Percentiles rank a stretch among this genome's conserved stretches.
phyloP scores from a whole-genome alignment of 1,139 yeast genomes.

The Yamadazyma friedrichii region DNA sequence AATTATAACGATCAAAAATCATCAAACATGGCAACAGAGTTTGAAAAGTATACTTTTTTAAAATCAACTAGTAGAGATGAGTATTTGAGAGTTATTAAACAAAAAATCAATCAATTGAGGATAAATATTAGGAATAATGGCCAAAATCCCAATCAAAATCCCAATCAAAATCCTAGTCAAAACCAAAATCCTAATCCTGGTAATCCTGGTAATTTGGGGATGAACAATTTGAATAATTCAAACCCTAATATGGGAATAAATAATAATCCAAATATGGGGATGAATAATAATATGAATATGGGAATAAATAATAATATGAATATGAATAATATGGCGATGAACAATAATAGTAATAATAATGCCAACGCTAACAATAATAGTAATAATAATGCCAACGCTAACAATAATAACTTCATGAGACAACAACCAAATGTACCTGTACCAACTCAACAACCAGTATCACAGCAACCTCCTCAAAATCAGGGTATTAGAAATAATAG shows the following conservation, averaged over 20 bases:
- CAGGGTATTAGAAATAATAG: neutral
- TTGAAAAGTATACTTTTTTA: conserved; percentile 43
- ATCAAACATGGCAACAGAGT: conserved; percentile 43
- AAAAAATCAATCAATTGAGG: conserved; percentile 40
- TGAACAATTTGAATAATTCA: conserved; percentile 4
- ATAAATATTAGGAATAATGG: conserved; percentile 14
- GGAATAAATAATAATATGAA: conserved; percentile 6
- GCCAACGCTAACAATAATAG: conserved; percentile 7
- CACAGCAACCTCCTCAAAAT: conserved; percentile 29
- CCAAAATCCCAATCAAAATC: conserved; percentile 5
- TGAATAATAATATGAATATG: conserved; percentile 1
- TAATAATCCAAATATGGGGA: neutral
- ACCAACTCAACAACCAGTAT: conserved; percentile 13
- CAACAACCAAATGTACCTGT: conserved; percentile 19
- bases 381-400: conserved; percentile 4
- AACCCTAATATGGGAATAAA: conserved; percentile 1
- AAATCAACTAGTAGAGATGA: conserved; percentile 42
- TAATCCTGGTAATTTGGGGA: conserved; percentile 2
- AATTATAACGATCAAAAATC: conserved; percentile 40
- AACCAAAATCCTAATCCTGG: conserved; percentile 1
- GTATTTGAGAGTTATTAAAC: conserved; percentile 37
- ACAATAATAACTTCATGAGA: conserved; percentile 30
- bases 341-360: conserved; percentile 2
- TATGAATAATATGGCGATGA: conserved; percentile 3
- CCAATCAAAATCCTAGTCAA: conserved; percentile 2